Evolutionary conservation across 768 basidiomycete genomes (phyloP).

Genomic region (Austroboletus eburneus): DNA sequence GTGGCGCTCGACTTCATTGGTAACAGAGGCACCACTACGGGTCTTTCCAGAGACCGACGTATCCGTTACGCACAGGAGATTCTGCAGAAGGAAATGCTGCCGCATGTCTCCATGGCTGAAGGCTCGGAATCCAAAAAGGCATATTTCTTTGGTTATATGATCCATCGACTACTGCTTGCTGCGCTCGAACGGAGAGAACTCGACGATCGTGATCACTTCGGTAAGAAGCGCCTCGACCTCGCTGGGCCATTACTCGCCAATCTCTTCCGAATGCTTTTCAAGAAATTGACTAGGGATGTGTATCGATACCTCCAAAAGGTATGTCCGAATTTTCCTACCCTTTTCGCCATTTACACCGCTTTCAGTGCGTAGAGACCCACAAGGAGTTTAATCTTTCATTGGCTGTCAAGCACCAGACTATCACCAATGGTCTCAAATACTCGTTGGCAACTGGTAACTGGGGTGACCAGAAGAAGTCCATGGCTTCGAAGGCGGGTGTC

Average conservation of each 20-base stretch:
- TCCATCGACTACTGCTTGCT: slow-evolving; percentile 90
- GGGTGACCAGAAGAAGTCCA: slow-evolving; percentile 99
- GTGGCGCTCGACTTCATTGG: slow-evolving; percentile 98
- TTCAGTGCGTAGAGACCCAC: slow-evolving; percentile 91
- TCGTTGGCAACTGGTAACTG: slow-evolving; percentile 98
- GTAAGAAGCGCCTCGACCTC: slow-evolving; percentile 94
- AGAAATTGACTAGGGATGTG: slow-evolving; percentile 94
- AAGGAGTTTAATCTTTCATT: slow-evolving; percentile 90
- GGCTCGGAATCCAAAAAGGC: slow-evolving; percentile 98
- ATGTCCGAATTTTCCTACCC: slow-evolving; percentile 3
- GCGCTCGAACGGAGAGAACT: slow-evolving; percentile 92
- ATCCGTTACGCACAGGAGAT: slow-evolving; percentile 97
- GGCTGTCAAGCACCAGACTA: slow-evolving; percentile 95
- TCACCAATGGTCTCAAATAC: slow-evolving; percentile 97
- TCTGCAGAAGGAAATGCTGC: slow-evolving; percentile 96
- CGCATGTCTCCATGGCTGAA: slow-evolving; percentile 94
- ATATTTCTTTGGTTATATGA: slow-evolving; percentile 99
- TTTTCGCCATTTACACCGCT: slow-evolving; percentile 1
- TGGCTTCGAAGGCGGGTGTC: slow-evolving; percentile 97
- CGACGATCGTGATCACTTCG: slow-evolving; percentile 99
- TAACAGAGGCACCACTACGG: slow-evolving; percentile 93
- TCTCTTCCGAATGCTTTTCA: slow-evolving; percentile 95
- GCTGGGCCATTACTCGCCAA: slow-evolving; percentile 96
- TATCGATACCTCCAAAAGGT: slow-evolving; percentile 98
- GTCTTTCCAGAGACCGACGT: slow-evolving; percentile 86